Evolutionary conservation across 108 stramenopile species (phyloP).

Genomic region (Stephanodiscus triporus): DNA sequence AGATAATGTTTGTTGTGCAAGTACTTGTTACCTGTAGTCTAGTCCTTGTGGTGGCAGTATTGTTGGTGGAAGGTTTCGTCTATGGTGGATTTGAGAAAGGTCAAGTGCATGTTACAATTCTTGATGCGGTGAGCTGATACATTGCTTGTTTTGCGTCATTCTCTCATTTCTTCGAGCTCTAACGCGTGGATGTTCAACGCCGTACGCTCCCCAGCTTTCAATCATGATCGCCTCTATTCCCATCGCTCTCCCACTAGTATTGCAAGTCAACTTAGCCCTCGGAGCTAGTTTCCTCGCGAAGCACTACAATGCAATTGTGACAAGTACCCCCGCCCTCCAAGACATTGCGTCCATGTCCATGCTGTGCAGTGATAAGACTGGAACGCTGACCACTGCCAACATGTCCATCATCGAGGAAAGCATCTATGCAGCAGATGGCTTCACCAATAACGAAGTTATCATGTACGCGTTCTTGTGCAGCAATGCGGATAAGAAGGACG

Average conservation of each 20-base stretch:
- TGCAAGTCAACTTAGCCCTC: slow-evolving; percentile 86
- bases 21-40: slow-evolving; percentile 57
- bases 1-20: slow-evolving; percentile 73
- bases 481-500: slow-evolving; percentile 84
- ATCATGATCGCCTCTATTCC: slow-evolving; percentile 87
- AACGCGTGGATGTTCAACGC: background rate
- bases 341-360: slow-evolving; percentile 84
- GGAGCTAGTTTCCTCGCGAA: slow-evolving; percentile 81
- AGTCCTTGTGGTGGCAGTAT: slow-evolving; percentile 61
- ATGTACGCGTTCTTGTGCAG: slow-evolving; percentile 65
- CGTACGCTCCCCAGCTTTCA: slow-evolving; percentile 35
- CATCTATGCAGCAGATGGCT: slow-evolving; percentile 55
- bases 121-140: slow-evolving; percentile 46
- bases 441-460: slow-evolving; percentile 57
- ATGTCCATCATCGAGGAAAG: slow-evolving; percentile 74
- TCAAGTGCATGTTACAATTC: slow-evolving; percentile 36
- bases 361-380: slow-evolving; percentile 88
- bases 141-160: background rate
- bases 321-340: slow-evolving; percentile 81
- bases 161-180: background rate
- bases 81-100: slow-evolving; percentile 54
- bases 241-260: slow-evolving; percentile 83
- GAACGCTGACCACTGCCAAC: slow-evolving; percentile 86
- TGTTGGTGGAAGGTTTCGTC: slow-evolving; percentile 57
- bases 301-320: slow-evolving; percentile 81